Base-by-base conservation (phyloP, 768 basidiomycete genomes). In the Tricholomella constricta region DNA sequence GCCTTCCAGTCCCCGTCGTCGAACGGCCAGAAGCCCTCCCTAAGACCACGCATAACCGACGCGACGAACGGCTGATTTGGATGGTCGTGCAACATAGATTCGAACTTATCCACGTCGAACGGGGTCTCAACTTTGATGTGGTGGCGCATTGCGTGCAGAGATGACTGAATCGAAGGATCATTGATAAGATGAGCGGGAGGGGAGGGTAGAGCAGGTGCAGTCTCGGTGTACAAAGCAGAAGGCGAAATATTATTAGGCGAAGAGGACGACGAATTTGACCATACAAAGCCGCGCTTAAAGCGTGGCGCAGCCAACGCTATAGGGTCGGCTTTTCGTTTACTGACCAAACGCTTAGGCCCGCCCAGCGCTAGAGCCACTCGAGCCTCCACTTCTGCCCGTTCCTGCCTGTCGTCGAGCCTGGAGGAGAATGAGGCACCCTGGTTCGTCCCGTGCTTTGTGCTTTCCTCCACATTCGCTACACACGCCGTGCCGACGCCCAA, bases 361-460 rank as follows among this genome's bases (percentile, higher is more conserved):
- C 4, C 40, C 11, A 19, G 11, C n/a, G 23, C 17, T 12, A 17
- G 11, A 14, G 4, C 17, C 19, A n/a, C n/a, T n/a, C n/a, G n/a
- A n/a, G n/a, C n/a, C n/a, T n/a, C n/a, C n/a, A 41, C 40, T 14
- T 41, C 23, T 19, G 19, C 23, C 40, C 11, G 23, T 12, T 41
- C 40, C 25, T 11, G 6, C 22, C 12, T 23, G 10, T 23, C 42
- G 31, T 20, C 14, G 36, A 54, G 46, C 19, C 6, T 37, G 46
- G 35, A 57, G 43, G 15, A 8, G 38, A 29, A 34, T 1, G 19
- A 22, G 14, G 52, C 52, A 54, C 4, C 3, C 4, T 12, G 19
- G 15, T 11, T 29, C 17, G 14, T 60, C 58, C 34, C 43, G 40
- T 3, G 58, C 58, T n/a, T 43, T 25, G 26, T 60, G 58, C 11